A percentile compares a stretch with the other conserved stretches of the same genome.
Conservation (phyloP, 345 rosid species). For the Cardamine chenopodiifolia region DNA sequence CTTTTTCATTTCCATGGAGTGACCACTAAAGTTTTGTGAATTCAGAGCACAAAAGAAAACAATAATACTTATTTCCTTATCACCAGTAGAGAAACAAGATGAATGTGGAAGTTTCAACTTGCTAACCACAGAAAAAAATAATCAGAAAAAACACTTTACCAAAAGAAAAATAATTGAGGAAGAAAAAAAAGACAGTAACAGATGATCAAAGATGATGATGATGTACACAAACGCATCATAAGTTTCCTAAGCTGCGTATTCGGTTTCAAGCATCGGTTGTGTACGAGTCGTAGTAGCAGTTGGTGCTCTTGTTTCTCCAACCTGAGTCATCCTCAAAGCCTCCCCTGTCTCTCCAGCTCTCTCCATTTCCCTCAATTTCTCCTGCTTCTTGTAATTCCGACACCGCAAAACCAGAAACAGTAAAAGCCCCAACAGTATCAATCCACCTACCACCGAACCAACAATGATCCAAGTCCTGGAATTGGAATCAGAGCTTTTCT, state of each 20-base stretch:
- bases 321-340: conserved; percentile 70
- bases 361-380: conserved; percentile 84
- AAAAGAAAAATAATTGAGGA: conserved; percentile 26
- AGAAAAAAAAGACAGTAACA: conserved; percentile 16
- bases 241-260: conserved; percentile 62
- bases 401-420: conserved; percentile 56
- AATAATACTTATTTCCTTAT: conserved; percentile 48
- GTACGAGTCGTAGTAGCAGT: conserved; percentile 80
- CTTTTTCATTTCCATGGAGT: conserved; percentile 4
- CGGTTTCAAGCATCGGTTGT: conserved; percentile 82
- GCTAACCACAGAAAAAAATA: conserved; percentile 37
- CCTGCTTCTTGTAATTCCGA: conserved; percentile 58
- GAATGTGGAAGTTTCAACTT: conserved; percentile 40
- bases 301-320: conserved; percentile 88
- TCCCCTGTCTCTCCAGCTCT: conserved; percentile 94
- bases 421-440: conserved; percentile 55
- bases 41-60: conserved; percentile 46
- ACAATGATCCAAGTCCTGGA: conserved; percentile 67
- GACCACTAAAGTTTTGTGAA: conserved; percentile 49
- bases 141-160: conserved; percentile 42
- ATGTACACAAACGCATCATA: conserved; percentile 31
- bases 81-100: conserved; percentile 43
- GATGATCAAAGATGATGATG: conserved; percentile 21
- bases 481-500: conserved; percentile 38
- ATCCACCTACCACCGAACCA: conserved; percentile 78